These are phyloP conservation scores for Lolium multiflorum DNA, from an alignment of 176 grass and related monocot genomes.

Conservation along the genomic window DNA sequence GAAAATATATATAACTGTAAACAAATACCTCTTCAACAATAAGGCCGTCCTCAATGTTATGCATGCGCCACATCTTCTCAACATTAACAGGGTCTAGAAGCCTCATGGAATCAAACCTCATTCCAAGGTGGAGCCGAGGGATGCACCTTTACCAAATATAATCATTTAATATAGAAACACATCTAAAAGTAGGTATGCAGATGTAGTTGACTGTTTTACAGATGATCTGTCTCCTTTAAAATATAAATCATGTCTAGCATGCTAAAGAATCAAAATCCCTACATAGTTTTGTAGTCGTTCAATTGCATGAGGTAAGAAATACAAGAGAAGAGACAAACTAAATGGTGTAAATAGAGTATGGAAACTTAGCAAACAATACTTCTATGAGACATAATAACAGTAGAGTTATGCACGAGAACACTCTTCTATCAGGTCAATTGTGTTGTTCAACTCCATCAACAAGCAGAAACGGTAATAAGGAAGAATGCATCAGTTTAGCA, in stretches of 20 bases:
- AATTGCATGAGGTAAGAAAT: neutral
- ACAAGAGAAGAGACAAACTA: neutral
- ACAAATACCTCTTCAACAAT: constrained; percentile 11
- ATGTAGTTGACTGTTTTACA: neutral
- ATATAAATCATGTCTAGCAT: neutral
- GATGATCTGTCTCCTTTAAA: neutral
- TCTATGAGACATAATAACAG: neutral
- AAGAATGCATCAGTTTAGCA: neutral
- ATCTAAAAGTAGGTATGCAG: neutral
- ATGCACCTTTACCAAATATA: constrained; percentile 11
- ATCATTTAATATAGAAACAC: neutral
- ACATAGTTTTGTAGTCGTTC: neutral
- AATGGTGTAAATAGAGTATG: neutral
- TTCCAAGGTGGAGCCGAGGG: constrained; percentile 40
- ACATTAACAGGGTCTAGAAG: constrained; percentile 12
- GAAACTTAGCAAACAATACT: neutral
- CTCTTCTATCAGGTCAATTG: neutral
- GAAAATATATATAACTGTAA: neutral
- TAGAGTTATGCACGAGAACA: neutral
- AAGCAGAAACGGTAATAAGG: neutral
- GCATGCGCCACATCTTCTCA: neutral
- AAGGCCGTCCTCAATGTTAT: constrained; percentile 12
- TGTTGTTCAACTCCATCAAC: neutral
- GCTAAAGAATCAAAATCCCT: too few species aligned
- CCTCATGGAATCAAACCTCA: constrained; percentile 7